These are phyloP conservation scores for Nyssa sinensis DNA, from an alignment of 148 eudicot species.

Conservation along the genomic window DNA sequence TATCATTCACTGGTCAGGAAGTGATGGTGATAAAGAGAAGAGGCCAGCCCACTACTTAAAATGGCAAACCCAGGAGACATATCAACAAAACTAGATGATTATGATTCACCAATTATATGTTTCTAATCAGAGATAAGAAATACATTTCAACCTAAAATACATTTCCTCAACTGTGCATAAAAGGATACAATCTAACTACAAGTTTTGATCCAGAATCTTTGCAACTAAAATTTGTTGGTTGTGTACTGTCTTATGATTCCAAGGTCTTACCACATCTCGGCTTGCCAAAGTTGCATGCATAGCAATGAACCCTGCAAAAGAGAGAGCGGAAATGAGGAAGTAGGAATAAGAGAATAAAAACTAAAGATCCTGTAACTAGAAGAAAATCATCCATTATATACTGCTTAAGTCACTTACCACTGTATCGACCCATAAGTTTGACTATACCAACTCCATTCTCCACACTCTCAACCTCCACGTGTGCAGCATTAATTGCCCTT, in stretches of 20 bases:
- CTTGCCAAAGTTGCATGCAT: conserved; percentile 55
- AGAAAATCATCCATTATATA: not conserved
- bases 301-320: conserved; percentile 53
- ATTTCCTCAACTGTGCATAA: no score
- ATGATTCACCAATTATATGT: not conserved
- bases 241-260: not conserved
- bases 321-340: conserved; percentile 1
- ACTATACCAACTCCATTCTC: conserved; percentile 64
- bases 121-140: not conserved
- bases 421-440: conserved; percentile 62
- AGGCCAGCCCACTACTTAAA: no score
- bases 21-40: no score
- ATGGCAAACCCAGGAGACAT: no score
- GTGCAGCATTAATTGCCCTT: conserved; percentile 68
- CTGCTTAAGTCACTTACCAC: conserved; percentile 32
- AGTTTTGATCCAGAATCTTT: not conserved
- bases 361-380: not conserved
- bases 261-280: conserved; percentile 52
- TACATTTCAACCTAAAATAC: no score
- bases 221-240: not conserved
- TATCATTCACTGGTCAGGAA: no score
- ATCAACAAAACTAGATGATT: not conserved
- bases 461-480: conserved; percentile 64
- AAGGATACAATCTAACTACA: not conserved
- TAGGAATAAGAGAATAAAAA: conserved; percentile 12